Percentiles rank a stretch among this genome's conserved stretches.
These are phyloP conservation scores for Amoeboaphelidium protococcarum DNA, from an alignment of 371 early-diverging fungal genomes.

Conservation along the genomic window DNA sequence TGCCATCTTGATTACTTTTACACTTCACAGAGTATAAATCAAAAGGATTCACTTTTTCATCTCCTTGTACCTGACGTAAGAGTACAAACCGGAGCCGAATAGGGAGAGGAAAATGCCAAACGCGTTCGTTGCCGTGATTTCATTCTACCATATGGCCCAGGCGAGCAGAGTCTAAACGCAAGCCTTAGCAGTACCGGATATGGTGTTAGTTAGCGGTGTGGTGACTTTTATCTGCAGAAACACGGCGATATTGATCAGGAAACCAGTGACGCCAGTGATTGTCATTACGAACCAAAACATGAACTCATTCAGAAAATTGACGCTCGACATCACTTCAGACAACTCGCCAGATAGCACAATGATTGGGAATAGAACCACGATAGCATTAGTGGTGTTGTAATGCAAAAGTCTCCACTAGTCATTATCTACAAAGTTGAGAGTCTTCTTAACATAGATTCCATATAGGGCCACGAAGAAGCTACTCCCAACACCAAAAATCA, in stretches of 20 bases:
- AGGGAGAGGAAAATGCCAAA: constrained; percentile 34
- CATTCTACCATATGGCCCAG: constrained; percentile 33
- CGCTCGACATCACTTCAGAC: constrained; percentile 18
- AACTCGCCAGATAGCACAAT: constrained; percentile 32
- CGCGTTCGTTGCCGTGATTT: constrained; percentile 29
- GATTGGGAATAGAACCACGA: constrained; percentile 26
- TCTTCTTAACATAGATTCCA: constrained; percentile 46
- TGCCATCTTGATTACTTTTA: too few species aligned
- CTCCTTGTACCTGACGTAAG: constrained; percentile 35
- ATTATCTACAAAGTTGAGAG: constrained; percentile 28
- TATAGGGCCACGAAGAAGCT: constrained; percentile 40
- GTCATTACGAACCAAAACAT: constrained; percentile 39
- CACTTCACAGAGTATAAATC: neutral
- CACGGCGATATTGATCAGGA: constrained; percentile 43
- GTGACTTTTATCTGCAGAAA: constrained; percentile 48
- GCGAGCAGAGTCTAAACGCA: constrained; percentile 40
- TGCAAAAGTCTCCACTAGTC: constrained; percentile 41
- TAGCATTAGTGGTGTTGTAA: constrained; percentile 37
- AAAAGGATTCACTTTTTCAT: constrained; percentile 7
- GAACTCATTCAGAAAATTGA: constrained; percentile 16
- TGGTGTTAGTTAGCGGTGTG: constrained; percentile 43
- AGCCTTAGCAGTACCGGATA: constrained; percentile 46
- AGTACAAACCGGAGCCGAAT: constrained; percentile 32
- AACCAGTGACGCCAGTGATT: constrained; percentile 34
- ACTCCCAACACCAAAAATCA: constrained; percentile 34